phyloP scores from a whole-genome alignment of 257 asterid genomes.

The Capsicum chinense region DNA sequence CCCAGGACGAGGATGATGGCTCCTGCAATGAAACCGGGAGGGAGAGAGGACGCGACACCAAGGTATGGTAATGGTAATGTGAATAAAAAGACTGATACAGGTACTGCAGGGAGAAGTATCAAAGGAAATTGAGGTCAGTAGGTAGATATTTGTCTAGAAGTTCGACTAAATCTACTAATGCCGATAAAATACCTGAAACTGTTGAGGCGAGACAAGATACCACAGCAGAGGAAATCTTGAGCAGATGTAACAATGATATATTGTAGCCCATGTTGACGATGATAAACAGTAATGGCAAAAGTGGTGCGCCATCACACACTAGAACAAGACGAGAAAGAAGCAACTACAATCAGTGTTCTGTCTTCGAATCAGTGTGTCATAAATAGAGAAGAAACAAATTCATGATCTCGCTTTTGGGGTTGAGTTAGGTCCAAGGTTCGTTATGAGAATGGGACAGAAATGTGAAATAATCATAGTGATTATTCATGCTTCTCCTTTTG shows the following conservation, averaged over 20 bases:
- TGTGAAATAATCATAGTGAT: neutral
- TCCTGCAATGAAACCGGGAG: constrained; percentile 85
- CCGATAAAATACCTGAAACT: constrained; percentile 67
- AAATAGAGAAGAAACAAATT: neutral
- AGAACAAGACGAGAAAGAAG: constrained; percentile 12
- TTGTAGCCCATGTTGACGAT: constrained; percentile 89
- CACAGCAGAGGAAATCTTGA: constrained; percentile 94
- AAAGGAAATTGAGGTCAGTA: neutral
- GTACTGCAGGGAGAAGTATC: constrained; percentile 53
- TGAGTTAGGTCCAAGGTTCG: neutral
- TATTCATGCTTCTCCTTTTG: neutral
- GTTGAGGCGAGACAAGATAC: constrained; percentile 97
- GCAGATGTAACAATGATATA: constrained; percentile 80
- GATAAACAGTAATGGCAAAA: constrained; percentile 79
- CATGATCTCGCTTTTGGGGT: neutral
- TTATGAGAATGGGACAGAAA: neutral
- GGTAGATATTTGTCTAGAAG: neutral
- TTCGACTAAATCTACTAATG: neutral
- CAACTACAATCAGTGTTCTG: neutral
- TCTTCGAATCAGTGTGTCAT: neutral
- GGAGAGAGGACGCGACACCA: constrained; percentile 82
- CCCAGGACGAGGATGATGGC: constrained; percentile 70
- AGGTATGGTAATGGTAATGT: constrained; percentile 92
- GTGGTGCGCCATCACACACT: constrained; percentile 95
- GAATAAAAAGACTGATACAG: constrained; percentile 79